These are phyloP conservation scores for Bolboschoenoplectus hybrid DNA, from an alignment of 202 grass and related monocot species.

Conservation along the genomic window DNA sequence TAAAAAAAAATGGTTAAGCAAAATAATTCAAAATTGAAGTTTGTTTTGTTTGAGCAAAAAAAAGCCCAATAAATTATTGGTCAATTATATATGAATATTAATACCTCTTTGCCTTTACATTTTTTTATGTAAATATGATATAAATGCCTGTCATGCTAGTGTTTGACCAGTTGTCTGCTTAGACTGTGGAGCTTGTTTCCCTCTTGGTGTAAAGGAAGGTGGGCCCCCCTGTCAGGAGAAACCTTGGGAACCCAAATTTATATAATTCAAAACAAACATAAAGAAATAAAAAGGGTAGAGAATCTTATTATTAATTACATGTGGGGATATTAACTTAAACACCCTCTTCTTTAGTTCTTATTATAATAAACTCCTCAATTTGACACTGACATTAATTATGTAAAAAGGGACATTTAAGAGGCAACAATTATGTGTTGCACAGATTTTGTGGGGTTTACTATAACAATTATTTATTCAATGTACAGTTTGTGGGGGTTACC, in stretches of 20 bases:
- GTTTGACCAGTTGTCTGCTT: slow-evolving; percentile 83
- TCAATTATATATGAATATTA: slow-evolving; percentile 45
- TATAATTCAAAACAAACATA: slow-evolving; percentile 43
- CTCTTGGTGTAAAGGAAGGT: slow-evolving; percentile 42
- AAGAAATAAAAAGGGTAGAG: not conserved
- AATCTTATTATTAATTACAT: slow-evolving; percentile 37
- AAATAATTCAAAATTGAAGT: slow-evolving; percentile 37
- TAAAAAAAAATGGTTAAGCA: not conserved
- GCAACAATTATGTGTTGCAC: not conserved
- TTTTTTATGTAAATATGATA: slow-evolving; percentile 40
- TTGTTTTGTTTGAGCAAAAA: slow-evolving; percentile 39
- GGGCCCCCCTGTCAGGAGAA: slow-evolving; percentile 49
- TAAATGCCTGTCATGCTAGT: slow-evolving; percentile 49
- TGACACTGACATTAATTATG: not conserved
- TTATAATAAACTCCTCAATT: not conserved
- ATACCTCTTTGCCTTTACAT: slow-evolving; percentile 43
- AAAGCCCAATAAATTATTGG: slow-evolving; percentile 24
- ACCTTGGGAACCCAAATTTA: slow-evolving; percentile 68
- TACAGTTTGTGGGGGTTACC: not conserved
- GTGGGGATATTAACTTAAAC: slow-evolving; percentile 20
- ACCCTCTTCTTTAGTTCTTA: not conserved
- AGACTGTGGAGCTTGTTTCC: slow-evolving; percentile 55
- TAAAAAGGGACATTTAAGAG: not conserved
- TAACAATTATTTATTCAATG: not conserved
- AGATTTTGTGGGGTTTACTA: not conserved